phyloP scores from a whole-genome alignment of 345 rosid species.

The Garcia nutans region DNA sequence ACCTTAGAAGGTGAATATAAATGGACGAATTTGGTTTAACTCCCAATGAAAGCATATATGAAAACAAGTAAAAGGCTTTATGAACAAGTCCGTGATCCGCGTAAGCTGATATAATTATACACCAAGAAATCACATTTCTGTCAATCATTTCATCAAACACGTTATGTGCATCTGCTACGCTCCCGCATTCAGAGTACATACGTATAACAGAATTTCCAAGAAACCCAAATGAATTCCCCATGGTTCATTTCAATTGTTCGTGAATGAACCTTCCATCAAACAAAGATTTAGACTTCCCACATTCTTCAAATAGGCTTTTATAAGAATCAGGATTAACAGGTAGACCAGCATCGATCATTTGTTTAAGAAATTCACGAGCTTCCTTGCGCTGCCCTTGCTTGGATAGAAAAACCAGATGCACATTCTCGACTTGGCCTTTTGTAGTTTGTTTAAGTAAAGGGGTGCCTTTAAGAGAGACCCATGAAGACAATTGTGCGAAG shows the following conservation, averaged over 20 bases:
- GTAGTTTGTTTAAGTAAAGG: conserved; percentile 27
- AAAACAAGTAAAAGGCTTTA: conserved; percentile 44
- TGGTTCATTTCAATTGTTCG: conserved; percentile 27
- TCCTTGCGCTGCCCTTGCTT: conserved; percentile 58
- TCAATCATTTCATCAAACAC: conserved; percentile 65
- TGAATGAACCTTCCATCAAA: conserved; percentile 52
- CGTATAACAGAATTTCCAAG: conserved; percentile 44
- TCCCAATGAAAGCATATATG: conserved; percentile 40
- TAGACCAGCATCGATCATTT: conserved; percentile 55
- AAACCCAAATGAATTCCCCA: conserved; percentile 35
- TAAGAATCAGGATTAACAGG: conserved; percentile 40
- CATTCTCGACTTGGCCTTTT: conserved; percentile 54
- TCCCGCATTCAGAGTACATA: conserved; percentile 56
- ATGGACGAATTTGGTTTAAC: conserved; percentile 35
- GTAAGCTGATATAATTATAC: conserved; percentile 51
- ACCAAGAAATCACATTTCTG: conserved; percentile 43
- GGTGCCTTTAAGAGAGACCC: conserved; percentile 53
- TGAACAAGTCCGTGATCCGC: conserved; percentile 33
- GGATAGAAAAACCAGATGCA: conserved; percentile 54
- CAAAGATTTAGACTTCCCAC: conserved; percentile 40
- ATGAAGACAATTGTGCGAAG: conserved; percentile 50
- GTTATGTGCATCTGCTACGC: conserved; percentile 51
- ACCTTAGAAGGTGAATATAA: conserved; percentile 45
- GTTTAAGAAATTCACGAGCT: conserved; percentile 53
- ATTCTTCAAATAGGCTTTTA: conserved; percentile 46